Percentiles rank a stretch among this genome's conserved stretches.
These are phyloP conservation scores for Copromyces sp. DNA, from an alignment of 495 filamentous ascomycete species.

Conservation along the genomic window DNA sequence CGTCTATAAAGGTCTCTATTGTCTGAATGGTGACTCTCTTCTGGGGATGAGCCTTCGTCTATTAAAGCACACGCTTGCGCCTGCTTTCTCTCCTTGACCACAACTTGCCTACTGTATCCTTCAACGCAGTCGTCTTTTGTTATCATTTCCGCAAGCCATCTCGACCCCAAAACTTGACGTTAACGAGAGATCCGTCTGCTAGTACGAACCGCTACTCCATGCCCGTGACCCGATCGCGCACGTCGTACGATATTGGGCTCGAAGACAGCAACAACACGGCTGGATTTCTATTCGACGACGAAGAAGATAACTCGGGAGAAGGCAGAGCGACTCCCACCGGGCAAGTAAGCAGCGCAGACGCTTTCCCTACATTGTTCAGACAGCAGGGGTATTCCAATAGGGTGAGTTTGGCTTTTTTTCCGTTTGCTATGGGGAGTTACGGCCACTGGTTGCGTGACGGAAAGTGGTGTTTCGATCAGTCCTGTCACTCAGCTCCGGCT, in stretches of 20 bases:
- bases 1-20: neutral
- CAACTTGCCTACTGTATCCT: neutral
- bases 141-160: neutral
- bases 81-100: neutral
- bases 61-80: neutral
- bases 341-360: conserved; percentile 52
- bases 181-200: conserved; percentile 6
- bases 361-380: conserved; percentile 72
- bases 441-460: neutral
- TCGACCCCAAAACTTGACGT: conserved; percentile 2
- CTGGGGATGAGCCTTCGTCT: neutral
- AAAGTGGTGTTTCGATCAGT: neutral
- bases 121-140: neutral
- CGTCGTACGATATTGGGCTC: conserved; percentile 45
- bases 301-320: conserved; percentile 55
- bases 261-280: conserved; percentile 63
- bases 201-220: conserved; percentile 84
- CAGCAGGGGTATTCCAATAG: conserved; percentile 57
- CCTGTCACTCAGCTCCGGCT: neutral
- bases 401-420: conserved; percentile 41
- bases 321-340: conserved; percentile 42
- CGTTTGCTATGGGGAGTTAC: conserved; percentile 1
- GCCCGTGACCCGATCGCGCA: conserved; percentile 63
- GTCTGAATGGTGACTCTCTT: neutral
- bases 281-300: conserved; percentile 74